phyloP scores from a whole-genome alignment of 768 basidiomycete species.

The Hygrophoropsis aurantiaca region DNA sequence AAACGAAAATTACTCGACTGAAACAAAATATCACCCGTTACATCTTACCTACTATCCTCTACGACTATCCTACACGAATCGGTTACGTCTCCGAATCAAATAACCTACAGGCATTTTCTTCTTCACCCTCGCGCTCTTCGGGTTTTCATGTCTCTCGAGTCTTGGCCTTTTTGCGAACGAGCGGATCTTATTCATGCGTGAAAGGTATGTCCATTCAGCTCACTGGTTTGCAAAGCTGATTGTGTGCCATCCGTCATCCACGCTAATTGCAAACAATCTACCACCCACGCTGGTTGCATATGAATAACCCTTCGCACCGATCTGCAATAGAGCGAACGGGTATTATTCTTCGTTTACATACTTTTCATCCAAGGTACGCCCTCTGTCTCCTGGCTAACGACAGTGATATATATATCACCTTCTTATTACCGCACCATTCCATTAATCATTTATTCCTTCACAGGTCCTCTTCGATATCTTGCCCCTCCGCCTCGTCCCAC shows the following conservation, averaged over 20 bases:
- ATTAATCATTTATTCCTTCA: not conserved
- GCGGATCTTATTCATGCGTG: slow-evolving; percentile 96
- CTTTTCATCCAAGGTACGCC: slow-evolving; percentile 83
- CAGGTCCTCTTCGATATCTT: slow-evolving; percentile 95
- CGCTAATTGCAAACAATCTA: too few relatives aligned
- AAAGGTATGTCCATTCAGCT: slow-evolving; percentile 56
- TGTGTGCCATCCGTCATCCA: too few relatives aligned
- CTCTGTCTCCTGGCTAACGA: not conserved
- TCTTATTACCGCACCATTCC: not conserved
- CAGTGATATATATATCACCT: not conserved
- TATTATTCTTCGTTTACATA: slow-evolving; percentile 98
- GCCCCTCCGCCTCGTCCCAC: slow-evolving; percentile 91
- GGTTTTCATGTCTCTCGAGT: slow-evolving; percentile 94
- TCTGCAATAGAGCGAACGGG: slow-evolving; percentile 75
- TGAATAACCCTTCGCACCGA: too few relatives aligned
- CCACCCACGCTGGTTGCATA: too few relatives aligned
- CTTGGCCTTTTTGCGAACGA: slow-evolving; percentile 94
- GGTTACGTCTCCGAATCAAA: not conserved
- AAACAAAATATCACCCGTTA: not conserved
- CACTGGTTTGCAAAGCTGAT: not conserved
- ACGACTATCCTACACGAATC: not conserved
- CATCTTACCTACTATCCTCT: not conserved
- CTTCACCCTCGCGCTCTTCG: slow-evolving; percentile 95
- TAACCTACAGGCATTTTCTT: slow-evolving; percentile 95
- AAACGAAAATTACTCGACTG: not conserved